Evolutionary conservation across 306 rosid genomes (phyloP).

Genomic region (Canavalia ensiformis): DNA sequence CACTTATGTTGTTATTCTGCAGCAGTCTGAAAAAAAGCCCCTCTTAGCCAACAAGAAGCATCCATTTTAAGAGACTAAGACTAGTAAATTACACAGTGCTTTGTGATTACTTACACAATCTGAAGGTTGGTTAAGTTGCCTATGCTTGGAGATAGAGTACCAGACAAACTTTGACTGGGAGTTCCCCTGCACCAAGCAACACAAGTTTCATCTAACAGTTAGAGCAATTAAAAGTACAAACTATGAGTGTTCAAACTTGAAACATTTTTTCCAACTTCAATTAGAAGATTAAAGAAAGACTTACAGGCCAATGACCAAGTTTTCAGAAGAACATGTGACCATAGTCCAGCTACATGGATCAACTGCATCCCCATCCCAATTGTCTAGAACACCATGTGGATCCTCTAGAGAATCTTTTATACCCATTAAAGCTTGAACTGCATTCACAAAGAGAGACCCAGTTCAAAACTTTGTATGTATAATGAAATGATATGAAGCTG

Average conservation of each 20-base stretch:
- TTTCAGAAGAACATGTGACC: slow-evolving; percentile 95
- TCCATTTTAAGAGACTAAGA: not conserved
- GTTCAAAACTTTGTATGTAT: slow-evolving; percentile 44
- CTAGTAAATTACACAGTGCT: not conserved
- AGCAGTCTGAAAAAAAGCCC: slow-evolving; percentile 70
- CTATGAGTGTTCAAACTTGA: not conserved
- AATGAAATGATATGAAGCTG: slow-evolving; percentile 28
- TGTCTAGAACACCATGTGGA: slow-evolving; percentile 94
- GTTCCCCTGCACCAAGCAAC: slow-evolving; percentile 74
- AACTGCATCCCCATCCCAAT: slow-evolving; percentile 96
- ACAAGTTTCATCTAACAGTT: slow-evolving; percentile 46
- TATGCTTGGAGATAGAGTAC: slow-evolving; percentile 89
- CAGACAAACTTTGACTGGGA: slow-evolving; percentile 96
- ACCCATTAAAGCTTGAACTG: slow-evolving; percentile 95
- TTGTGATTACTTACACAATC: slow-evolving; percentile 77
- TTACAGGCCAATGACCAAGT: slow-evolving; percentile 88
- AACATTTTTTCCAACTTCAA: not conserved
- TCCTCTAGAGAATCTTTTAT: slow-evolving; percentile 76
- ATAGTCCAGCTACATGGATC: slow-evolving; percentile 99
- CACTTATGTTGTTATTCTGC: slow-evolving; percentile 92
- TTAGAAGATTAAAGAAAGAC: slow-evolving; percentile 46
- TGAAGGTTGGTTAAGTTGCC: slow-evolving; percentile 97
- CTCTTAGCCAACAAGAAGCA: slow-evolving; percentile 42
- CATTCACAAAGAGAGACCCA: slow-evolving; percentile 45
- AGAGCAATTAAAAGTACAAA: not conserved